phyloP scores from a whole-genome alignment of 2,329 filamentous ascomycete species.

The Ceratocystis colombiana region DNA sequence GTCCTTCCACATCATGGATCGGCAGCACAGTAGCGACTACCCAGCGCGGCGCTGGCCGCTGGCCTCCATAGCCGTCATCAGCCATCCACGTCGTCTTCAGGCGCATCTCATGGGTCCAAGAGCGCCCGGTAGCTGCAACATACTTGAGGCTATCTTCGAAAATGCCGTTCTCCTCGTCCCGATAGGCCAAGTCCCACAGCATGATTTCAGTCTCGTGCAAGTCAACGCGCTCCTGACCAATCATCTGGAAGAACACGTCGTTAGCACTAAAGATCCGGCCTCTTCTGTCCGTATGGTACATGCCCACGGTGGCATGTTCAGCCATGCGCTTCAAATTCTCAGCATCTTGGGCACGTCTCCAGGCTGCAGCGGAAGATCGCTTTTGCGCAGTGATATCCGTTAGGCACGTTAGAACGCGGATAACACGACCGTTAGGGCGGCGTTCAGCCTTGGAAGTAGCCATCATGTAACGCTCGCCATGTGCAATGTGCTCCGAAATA shows the following conservation, averaged over 20 bases:
- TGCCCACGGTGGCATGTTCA: conserved; percentile 45
- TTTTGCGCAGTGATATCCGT: conserved; percentile 43
- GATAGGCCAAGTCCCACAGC: conserved; percentile 39
- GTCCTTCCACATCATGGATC: conserved; percentile 39
- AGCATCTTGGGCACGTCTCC: conserved; percentile 42
- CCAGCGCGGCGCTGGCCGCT: conserved; percentile 39
- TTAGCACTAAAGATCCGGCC: conserved; percentile 43
- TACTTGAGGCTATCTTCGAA: conserved; percentile 36
- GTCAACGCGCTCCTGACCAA: conserved; percentile 40
- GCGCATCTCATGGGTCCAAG: conserved; percentile 41
- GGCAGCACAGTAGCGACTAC: conserved; percentile 44
- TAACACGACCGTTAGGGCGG: conserved; percentile 36
- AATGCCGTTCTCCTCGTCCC: conserved; percentile 37
- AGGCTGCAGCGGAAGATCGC: conserved; percentile 40
- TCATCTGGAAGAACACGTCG: conserved; percentile 45
- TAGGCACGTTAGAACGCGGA: conserved; percentile 41
- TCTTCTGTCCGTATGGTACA: conserved; percentile 45
- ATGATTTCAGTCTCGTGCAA: conserved; percentile 33
- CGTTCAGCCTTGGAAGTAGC: conserved; percentile 42
- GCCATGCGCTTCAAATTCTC: conserved; percentile 46
- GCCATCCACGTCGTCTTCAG: conserved; percentile 40
- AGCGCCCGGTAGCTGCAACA: conserved; percentile 36
- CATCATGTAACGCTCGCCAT: conserved; percentile 36
- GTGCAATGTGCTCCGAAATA: conserved; percentile 17
- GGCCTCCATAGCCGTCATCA: conserved; percentile 38